A percentile compares a stretch with the other conserved stretches of the same genome.
These are phyloP conservation scores for Coniferiporia weirii DNA, from an alignment of 1,284 basidiomycete genomes.

Conservation along the genomic window DNA sequence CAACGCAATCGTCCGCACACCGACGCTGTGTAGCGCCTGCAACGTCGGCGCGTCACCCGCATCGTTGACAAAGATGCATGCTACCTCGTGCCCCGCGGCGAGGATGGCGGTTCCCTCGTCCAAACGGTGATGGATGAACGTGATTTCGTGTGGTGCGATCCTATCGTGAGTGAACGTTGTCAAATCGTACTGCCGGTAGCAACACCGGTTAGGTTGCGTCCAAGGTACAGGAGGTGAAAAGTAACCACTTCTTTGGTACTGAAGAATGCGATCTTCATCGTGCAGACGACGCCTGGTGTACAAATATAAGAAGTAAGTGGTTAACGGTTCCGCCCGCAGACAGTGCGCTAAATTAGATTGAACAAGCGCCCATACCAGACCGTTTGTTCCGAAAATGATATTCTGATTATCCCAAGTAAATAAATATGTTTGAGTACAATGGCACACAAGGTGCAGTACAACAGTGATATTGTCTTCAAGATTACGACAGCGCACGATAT, in stretches of 20 bases:
- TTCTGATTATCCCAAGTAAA: no score
- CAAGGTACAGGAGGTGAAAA: background rate
- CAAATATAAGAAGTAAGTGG: slow-evolving; percentile 38
- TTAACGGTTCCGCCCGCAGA: slow-evolving; percentile 51
- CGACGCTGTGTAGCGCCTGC: slow-evolving; percentile 18
- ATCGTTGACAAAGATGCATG: slow-evolving; percentile 28
- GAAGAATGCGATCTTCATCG: slow-evolving; percentile 51
- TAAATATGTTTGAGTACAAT: no score
- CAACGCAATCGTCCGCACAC: slow-evolving; percentile 22
- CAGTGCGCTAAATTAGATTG: background rate
- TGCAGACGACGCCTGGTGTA: slow-evolving; percentile 41
- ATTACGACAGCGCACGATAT: background rate
- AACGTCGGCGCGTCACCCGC: slow-evolving; percentile 18
- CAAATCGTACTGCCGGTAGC: slow-evolving; percentile 17
- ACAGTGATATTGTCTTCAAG: no score
- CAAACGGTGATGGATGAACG: slow-evolving; percentile 20
- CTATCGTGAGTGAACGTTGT: slow-evolving; percentile 17
- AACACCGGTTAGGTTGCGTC: background rate
- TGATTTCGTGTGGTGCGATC: slow-evolving; percentile 17
- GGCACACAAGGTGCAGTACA: no score
- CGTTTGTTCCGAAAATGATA: no score
- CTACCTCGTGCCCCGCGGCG: slow-evolving; percentile 21
- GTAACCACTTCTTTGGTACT: background rate
- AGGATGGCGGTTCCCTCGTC: slow-evolving; percentile 19
- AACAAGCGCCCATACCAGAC: no score